These are phyloP conservation scores for Haplosporangium sp. DNA, from an alignment of 371 early-diverging fungal genomes.

Conservation along the genomic window DNA sequence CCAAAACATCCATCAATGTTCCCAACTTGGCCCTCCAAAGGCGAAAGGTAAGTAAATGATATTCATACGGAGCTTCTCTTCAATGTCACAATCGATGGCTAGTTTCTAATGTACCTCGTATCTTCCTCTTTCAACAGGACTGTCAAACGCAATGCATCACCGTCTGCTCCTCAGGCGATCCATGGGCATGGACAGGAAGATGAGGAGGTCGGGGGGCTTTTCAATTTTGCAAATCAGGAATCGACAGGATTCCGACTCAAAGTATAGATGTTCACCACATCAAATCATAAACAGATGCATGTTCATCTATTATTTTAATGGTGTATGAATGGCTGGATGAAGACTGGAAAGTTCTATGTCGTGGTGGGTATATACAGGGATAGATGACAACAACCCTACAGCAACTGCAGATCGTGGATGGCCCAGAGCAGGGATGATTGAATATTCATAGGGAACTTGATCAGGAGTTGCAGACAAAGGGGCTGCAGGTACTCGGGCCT, in stretches of 20 bases:
- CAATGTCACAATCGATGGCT: not conserved
- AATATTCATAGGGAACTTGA: slow-evolving; percentile 54
- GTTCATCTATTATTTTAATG: slow-evolving; percentile 3
- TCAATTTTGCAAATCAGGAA: slow-evolving; percentile 67
- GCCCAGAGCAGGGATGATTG: slow-evolving; percentile 55
- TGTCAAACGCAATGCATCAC: slow-evolving; percentile 66
- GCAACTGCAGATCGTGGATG: slow-evolving; percentile 47
- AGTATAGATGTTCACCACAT: slow-evolving; percentile 9
- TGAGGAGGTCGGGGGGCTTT: slow-evolving; percentile 59
- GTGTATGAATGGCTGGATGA: not conserved
- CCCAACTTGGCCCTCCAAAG: slow-evolving; percentile 95
- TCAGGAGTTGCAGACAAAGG: slow-evolving; percentile 46
- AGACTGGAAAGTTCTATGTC: not conserved
- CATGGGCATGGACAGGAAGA: slow-evolving; percentile 62
- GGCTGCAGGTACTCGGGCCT: slow-evolving; percentile 56
- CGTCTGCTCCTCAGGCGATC: slow-evolving; percentile 73
- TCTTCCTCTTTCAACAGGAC: slow-evolving; percentile 16
- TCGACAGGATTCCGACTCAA: slow-evolving; percentile 68
- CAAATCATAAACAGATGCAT: not conserved
- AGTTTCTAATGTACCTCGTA: not conserved
- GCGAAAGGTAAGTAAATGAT: slow-evolving; percentile 56
- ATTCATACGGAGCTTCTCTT: not conserved
- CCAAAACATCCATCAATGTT: slow-evolving; percentile 95
- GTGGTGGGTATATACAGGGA: slow-evolving; percentile 18
- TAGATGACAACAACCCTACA: slow-evolving; percentile 7